Evolutionary conservation across 352 stramenopile genomes (phyloP), one percentile per base, ranked within the genome.

Genomic region (Phytophthora pinifolia): DNA sequence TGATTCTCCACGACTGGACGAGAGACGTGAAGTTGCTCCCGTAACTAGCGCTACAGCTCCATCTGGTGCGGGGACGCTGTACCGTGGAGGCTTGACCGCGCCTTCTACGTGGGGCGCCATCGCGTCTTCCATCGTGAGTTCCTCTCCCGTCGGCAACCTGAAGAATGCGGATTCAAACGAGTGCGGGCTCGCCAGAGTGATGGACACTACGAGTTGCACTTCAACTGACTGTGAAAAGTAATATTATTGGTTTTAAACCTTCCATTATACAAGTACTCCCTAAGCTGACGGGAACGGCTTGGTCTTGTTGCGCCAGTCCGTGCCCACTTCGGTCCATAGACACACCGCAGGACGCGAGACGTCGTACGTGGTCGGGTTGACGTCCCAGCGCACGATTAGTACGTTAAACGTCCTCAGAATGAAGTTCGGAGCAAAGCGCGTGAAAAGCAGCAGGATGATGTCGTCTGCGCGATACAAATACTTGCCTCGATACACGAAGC

Each of bases 141-240:
- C 41, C 6, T 49, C 14, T n/a, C 30, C 34, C 49, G 13, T 31
- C 37, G 18, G 50, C 15, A 54, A 54, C 25, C 65, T 61, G 33
- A 3, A 45, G 14, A 75, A 47, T 73, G 62, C 31, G 52, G 29
- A 41, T 10, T 3, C 9, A n/a, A 43, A 18, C 33, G 5, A 6
- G 27, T 10, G 20, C 59, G 22, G 55, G 56, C 46, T 38, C 15
- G 41, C 18, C 60, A 59, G 59, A 79, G 48, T 79, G 70, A 76
- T 76, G 59, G 56, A 74, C 55, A 62, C 46, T 75, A 66, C 66
- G 72, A 76, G 65, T 56, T 70, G 54, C 59, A 59, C 59, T 66
- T 63, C 31, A 38, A 53, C 20, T 44, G 9, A 31, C 18, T 33
- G 43, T 25, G 35, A 47, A 66, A 51, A 9, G 43, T n/a, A 50